These are phyloP conservation scores for Chlorella variabilis DNA, from an alignment of 163 green algal species.

Conservation along the genomic window DNA sequence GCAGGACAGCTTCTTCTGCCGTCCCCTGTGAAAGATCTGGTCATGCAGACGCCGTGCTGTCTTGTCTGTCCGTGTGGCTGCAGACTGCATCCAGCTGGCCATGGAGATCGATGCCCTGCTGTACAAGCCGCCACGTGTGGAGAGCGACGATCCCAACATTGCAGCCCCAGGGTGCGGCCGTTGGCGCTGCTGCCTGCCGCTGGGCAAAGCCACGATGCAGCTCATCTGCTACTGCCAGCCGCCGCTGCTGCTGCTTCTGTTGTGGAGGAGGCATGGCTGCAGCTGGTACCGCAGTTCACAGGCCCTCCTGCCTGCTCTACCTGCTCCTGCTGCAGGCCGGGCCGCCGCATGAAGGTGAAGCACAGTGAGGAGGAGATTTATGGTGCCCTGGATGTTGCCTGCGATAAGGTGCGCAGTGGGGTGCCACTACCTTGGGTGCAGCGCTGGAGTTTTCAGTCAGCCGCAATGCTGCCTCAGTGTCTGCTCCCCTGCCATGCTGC, in stretches of 20 bases:
- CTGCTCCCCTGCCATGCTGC: no score
- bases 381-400: constrained; percentile 14
- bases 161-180: background rate
- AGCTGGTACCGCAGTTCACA: no score
- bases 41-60: background rate
- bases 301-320: no score
- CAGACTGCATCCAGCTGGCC: constrained; percentile 26
- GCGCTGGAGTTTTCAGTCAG: no score
- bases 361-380: background rate
- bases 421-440: no score
- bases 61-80: background rate
- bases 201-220: no score
- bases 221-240: no score
- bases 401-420: background rate
- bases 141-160: constrained; percentile 17
- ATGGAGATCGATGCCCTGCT: background rate
- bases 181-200: no score
- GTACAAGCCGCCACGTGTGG: constrained; percentile 12
- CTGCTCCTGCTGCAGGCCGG: constrained; percentile 37
- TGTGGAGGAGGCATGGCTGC: no score
- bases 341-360: constrained; percentile 11
- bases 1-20: background rate
- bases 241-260: no score
- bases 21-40: background rate
- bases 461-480: no score